Conservation (phyloP, 139 green algal genomes). For the Coelastrella sp. region DNA sequence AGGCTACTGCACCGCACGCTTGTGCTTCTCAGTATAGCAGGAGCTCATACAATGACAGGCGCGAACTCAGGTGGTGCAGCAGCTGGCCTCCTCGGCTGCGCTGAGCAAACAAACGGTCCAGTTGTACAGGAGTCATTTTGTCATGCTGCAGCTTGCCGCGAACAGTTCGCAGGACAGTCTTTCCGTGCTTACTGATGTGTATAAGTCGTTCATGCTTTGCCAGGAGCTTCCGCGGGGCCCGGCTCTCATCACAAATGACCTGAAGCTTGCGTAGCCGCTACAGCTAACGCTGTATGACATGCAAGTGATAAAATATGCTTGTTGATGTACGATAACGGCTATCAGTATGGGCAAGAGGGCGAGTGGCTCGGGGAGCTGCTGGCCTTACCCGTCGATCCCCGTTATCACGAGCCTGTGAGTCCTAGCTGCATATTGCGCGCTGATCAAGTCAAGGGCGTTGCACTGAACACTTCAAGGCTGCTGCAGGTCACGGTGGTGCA, state of each 20-base stretch:
- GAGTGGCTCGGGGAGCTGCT: slow-evolving; percentile 51
- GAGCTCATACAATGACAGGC: no score
- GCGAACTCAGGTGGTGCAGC: no score
- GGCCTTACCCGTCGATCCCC: slow-evolving; percentile 48
- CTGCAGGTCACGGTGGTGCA: slow-evolving; percentile 52
- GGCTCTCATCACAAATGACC: neutral
- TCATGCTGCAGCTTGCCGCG: neutral
- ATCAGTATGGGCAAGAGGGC: slow-evolving; percentile 29
- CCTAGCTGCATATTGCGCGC: neutral
- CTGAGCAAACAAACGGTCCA: no score
- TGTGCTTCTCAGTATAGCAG: no score
- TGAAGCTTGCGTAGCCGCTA: neutral
- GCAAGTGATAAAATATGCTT: neutral
- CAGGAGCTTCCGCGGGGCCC: neutral
- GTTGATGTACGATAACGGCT: slow-evolving; percentile 29
- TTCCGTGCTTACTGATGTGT: no score
- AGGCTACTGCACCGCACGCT: no score
- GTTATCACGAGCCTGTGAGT: slow-evolving; percentile 51
- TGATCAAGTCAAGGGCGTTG: neutral
- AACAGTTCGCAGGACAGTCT: no score
- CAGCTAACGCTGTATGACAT: neutral
- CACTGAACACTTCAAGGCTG: neutral
- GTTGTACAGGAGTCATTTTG: neutral
- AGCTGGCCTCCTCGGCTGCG: no score
- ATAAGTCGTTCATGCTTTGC: no score